Evolutionary conservation across 176 grass and related monocot genomes (phyloP), one percentile per base, ranked within the genome.

Genomic region (Bothriochloa decipiens): DNA sequence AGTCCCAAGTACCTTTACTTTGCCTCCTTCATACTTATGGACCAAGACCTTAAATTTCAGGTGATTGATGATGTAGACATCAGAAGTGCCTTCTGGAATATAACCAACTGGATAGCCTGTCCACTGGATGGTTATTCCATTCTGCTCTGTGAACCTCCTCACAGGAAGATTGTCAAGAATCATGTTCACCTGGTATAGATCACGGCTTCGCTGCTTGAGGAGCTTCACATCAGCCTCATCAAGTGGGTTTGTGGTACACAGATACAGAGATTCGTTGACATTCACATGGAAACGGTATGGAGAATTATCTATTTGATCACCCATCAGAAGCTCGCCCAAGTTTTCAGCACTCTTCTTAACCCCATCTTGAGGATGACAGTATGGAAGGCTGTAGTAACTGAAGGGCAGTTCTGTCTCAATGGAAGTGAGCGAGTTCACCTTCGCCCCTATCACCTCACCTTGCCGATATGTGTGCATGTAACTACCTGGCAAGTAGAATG

Each of bases 261-360:
- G 83, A 76, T 93, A 96, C 13, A 96, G 84, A 0, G 91, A 93
- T 69, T 96, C 94, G 58, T 91, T 96, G 43, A 87, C 77, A 85
- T 96, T 96, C 29, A 91, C 73, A 75, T 0, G 79, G 72, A 96
- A 96, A 55, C 39, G 88, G 73, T 96, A 93, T 18, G 94, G 91
- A 23, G 94, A 96, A 76, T 96, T 96, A 84, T 96, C 94, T 65
- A 96, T 96, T 74, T 96, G 94, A 77, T 96, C 94, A 79, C 94
- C 94, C 91, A 96, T 96, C 73, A 96, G 85, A 14, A 96, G 94
- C 81, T 96, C 94, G 46, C 94, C 94, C 20, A 96, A 70, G 70
- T 96, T 96, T 74, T 96, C 94, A 47, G 94, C 94, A 29, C 94
- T 93, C 63, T 96, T 96, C 82, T 91, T 96, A 26, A 96, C 91